These are phyloP conservation scores for Jamesozyma piceae DNA, from an alignment of 805 yeast species.

Conservation along the genomic window DNA sequence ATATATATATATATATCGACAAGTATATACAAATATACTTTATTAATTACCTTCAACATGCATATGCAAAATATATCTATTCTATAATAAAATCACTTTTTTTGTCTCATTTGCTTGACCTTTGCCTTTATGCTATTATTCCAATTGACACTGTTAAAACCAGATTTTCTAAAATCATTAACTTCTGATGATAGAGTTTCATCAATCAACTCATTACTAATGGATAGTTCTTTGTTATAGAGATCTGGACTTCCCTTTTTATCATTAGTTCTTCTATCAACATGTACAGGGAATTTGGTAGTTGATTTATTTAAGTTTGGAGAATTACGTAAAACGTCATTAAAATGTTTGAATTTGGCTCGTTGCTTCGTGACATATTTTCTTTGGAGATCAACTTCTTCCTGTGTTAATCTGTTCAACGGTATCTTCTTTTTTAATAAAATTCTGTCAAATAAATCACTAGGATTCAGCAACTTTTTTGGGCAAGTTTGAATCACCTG, in stretches of 20 bases:
- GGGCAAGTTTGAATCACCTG: conserved; percentile 83
- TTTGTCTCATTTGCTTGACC: conserved; percentile 33
- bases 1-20: conserved; percentile 1
- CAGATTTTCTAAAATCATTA: conserved; percentile 30
- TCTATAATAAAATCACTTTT: background rate
- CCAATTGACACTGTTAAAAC: conserved; percentile 47
- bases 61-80: no score
- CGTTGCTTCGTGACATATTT: conserved; percentile 65
- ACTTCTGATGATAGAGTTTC: conserved; percentile 33
- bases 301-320: background rate
- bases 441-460: conserved; percentile 48
- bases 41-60: no score
- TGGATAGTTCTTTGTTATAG: conserved; percentile 2
- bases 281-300: background rate
- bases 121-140: conserved; percentile 46
- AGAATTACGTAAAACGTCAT: conserved; percentile 1
- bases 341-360: conserved; percentile 7
- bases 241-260: background rate
- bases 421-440: conserved; percentile 65
- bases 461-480: conserved; percentile 56
- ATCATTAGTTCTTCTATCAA: background rate
- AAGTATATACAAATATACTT: no score
- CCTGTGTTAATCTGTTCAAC: conserved; percentile 67
- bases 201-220: conserved; percentile 22
- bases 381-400: conserved; percentile 67